Evolutionary conservation across 768 basidiomycete genomes (phyloP).

Genomic region (Suillus spraguei): DNA sequence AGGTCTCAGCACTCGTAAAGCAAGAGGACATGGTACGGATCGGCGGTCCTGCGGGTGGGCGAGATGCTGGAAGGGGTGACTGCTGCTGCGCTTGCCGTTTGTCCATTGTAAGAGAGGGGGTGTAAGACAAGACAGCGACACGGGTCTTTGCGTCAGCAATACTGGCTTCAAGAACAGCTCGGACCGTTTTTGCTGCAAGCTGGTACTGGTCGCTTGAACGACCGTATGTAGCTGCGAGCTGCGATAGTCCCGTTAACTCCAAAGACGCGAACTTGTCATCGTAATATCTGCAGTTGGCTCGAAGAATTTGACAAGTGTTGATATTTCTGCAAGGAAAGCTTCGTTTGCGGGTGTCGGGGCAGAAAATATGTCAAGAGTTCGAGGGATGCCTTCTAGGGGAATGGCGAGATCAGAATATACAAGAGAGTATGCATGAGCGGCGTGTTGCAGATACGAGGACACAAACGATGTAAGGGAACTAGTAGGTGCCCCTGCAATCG

Average conservation of each 20-base stretch:
- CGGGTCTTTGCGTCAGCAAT: conserved; percentile 41
- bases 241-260: conserved; percentile 53
- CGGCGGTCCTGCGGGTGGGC: conserved; percentile 47
- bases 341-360: conserved; percentile 40
- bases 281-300: conserved; percentile 22
- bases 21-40: conserved; percentile 66
- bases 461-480: conserved; percentile 52
- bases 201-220: conserved; percentile 56
- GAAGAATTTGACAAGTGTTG: conserved; percentile 55
- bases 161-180: conserved; percentile 47
- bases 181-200: conserved; percentile 47
- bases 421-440: conserved; percentile 56
- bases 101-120: conserved; percentile 28
- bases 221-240: conserved; percentile 51
- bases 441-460: conserved; percentile 59
- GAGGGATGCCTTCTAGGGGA: conserved; percentile 32
- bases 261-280: conserved; percentile 64
- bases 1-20: conserved; percentile 53
- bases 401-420: conserved; percentile 45
- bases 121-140: conserved; percentile 57
- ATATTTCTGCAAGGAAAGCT: conserved; percentile 43
- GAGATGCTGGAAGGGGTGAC: conserved; percentile 47
- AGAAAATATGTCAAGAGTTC: conserved; percentile 44
- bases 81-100: conserved; percentile 48
- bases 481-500: conserved; percentile 32